A percentile compares a stretch with the other conserved stretches of the same genome.
Evolutionary conservation across 1,284 basidiomycete species (phyloP).

Genomic region (Cryptococcus sp.): DNA sequence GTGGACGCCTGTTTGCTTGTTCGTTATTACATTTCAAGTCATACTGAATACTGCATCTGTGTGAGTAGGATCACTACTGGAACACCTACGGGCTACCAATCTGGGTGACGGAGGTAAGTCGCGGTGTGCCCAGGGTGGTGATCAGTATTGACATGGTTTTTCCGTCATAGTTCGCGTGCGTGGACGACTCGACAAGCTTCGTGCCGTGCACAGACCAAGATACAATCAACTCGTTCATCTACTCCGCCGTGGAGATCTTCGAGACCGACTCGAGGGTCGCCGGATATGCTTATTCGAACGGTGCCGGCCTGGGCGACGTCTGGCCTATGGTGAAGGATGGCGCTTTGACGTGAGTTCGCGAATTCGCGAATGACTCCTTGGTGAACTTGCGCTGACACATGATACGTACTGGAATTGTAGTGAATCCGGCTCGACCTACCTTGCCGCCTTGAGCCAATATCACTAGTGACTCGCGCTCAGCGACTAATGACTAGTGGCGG

Average conservation of each 20-base stretch:
- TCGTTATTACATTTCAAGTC: background rate
- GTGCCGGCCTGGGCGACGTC: slow-evolving; percentile 34
- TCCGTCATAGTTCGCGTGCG: slow-evolving; percentile 41
- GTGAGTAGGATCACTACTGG: slow-evolving; percentile 44
- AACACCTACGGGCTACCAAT: slow-evolving; percentile 51
- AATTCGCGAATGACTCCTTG: background rate
- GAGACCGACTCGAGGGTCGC: slow-evolving; percentile 44
- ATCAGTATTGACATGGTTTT: background rate
- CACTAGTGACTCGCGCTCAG: too few relatives aligned
- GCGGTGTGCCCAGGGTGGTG: background rate
- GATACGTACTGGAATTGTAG: slow-evolving; percentile 13
- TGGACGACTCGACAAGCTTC: slow-evolving; percentile 47
- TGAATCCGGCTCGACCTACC: slow-evolving; percentile 48
- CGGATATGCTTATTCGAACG: slow-evolving; percentile 47
- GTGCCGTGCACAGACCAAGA: slow-evolving; percentile 47
- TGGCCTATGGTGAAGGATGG: slow-evolving; percentile 45
- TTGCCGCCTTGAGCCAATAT: slow-evolving; percentile 47
- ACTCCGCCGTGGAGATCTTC: slow-evolving; percentile 49
- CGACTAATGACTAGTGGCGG: too few relatives aligned
- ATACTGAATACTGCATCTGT: background rate
- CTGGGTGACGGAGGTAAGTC: slow-evolving; percentile 50
- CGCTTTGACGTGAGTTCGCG: slow-evolving; percentile 35
- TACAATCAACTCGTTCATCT: slow-evolving; percentile 49
- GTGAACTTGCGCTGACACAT: too few relatives aligned
- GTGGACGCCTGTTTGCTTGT: background rate